phyloP scores from a whole-genome alignment of 495 filamentous ascomycete genomes.

The Cladorrhinum samala region DNA sequence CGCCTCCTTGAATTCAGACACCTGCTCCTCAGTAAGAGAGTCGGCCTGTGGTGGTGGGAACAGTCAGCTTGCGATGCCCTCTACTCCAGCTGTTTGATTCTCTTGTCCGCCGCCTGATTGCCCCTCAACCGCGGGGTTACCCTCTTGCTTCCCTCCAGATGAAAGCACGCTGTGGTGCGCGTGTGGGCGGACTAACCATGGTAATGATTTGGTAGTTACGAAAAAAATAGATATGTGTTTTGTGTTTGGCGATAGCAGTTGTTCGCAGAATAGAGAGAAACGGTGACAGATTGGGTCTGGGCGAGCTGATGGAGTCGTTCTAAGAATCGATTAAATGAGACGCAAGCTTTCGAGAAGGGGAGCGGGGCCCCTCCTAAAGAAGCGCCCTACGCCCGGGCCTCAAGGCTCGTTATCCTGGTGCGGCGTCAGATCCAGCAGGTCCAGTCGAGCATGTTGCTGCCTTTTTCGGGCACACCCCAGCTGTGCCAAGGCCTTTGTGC shows the following conservation, averaged over 20 bases:
- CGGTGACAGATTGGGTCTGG: conserved; percentile 4
- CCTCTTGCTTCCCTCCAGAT: not conserved
- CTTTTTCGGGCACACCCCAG: conserved; percentile 7
- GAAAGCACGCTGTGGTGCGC: not conserved
- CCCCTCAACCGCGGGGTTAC: conserved; percentile 25
- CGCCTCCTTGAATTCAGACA: conserved; percentile 99
- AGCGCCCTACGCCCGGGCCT: conserved; percentile 8
- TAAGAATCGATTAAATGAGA: conserved; percentile 15
- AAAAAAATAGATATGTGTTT: not conserved
- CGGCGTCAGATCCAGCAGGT: not conserved
- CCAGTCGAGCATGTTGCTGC: conserved; percentile 10
- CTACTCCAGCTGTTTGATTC: not conserved
- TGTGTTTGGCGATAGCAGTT: not conserved
- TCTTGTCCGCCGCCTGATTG: conserved; percentile 5
- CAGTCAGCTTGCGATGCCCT: conserved; percentile 20
- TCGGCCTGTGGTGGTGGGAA: conserved; percentile 56
- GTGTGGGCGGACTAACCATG: conserved; percentile 12
- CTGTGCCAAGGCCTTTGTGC: conserved; percentile 5
- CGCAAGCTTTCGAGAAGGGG: conserved; percentile 19
- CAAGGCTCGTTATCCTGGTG: not conserved
- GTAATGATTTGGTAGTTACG: not conserved
- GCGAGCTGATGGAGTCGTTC: conserved; percentile 11
- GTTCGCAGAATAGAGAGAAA: conserved; percentile 4
- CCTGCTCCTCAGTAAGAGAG: conserved; percentile 96
- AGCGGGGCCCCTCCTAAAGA: conserved; percentile 15